Percentiles rank a stretch among this genome's conserved stretches.
These are phyloP conservation scores for Camellia lanceoleosa DNA, from an alignment of 148 eudicot genomes.

Conservation along the genomic window DNA sequence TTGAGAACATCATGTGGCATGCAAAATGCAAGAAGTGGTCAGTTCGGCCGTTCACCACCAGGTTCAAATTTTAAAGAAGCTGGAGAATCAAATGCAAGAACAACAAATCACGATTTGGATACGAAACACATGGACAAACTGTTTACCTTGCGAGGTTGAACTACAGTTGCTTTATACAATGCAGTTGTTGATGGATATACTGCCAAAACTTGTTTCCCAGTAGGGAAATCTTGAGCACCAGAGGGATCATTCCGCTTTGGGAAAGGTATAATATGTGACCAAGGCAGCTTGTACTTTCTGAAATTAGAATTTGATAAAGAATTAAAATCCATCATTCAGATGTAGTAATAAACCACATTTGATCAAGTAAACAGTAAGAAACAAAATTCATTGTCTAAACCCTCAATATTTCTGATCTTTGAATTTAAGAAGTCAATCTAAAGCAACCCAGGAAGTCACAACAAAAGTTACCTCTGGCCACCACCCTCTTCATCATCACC, in stretches of 20 bases:
- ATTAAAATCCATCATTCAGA: slow-evolving; percentile 6
- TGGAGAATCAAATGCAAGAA: background rate
- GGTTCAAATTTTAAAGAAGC: slow-evolving; percentile 4
- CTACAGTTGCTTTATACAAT: slow-evolving; percentile 91
- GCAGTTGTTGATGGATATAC: slow-evolving; percentile 94
- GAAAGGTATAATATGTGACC: slow-evolving; percentile 86
- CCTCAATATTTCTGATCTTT: background rate
- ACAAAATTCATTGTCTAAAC: background rate
- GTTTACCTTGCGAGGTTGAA: slow-evolving; percentile 67
- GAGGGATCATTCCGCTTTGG: slow-evolving; percentile 74
- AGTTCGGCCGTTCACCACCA: slow-evolving; percentile 8
- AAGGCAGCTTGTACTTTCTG: slow-evolving; percentile 84
- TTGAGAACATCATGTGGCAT: slow-evolving; percentile 17
- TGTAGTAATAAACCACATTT: background rate
- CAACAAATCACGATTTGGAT: background rate
- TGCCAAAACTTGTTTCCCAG: slow-evolving; percentile 82
- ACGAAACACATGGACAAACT: background rate
- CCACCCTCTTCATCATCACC: slow-evolving; percentile 92
- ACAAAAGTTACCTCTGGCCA: slow-evolving; percentile 67
- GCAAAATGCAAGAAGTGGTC: slow-evolving; percentile 23
- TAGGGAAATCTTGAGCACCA: slow-evolving; percentile 63
- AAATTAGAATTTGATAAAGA: background rate
- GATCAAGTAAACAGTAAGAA: background rate
- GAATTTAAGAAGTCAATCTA: background rate
- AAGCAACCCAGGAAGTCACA: background rate